Evolutionary conservation across 345 rosid species (phyloP), one percentile per base, ranked within the genome.

Genomic region (Clausena lansium): DNA sequence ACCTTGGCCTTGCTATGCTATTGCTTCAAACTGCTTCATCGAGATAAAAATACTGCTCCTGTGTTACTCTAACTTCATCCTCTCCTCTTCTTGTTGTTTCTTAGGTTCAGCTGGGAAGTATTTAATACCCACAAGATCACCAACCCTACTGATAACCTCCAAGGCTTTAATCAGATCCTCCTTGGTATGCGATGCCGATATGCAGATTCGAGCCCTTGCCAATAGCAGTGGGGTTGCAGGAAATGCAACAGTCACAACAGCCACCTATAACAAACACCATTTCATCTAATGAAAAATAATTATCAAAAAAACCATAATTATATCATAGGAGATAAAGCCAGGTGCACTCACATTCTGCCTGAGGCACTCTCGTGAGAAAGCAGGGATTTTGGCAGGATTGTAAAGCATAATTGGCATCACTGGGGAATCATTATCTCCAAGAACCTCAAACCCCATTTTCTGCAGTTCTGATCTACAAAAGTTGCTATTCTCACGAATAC

Each of bases 401-500:
- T 96, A 96, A 76, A 96, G 92, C 99, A 96, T 96, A 73, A 96
- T 94, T 15, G 99, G 97, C 98, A 96, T 94, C 38, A 96, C 88
- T n/a, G 99, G 98, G 45, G 99, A 96, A 84, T 96, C 99, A 54
- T 89, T 88, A 81, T 96, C 99, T 77, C 99, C 99, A 73, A 96
- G 90, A 81, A 94, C 99, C 82, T 96, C 98, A 75, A 96, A 94
- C 6, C 99, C 99, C 99, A 91, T 91, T 75, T 94, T 94, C 79
- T 87, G 90, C 79, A 96, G 82, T 83, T 92, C 98, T 69, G 99
- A 91, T 84, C 98, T 86, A 83, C 87, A 96, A 75, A 91, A 96
- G 92, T 94, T 96, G 84, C 98, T 91, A 82, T 94, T 96, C 78
- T 94, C 97, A 57, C 99, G 93, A 73, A 96, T 96, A 63, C 90